Evolutionary conservation across 441 rosid genomes (phyloP).

Genomic region (Aquilaria agallochum): DNA sequence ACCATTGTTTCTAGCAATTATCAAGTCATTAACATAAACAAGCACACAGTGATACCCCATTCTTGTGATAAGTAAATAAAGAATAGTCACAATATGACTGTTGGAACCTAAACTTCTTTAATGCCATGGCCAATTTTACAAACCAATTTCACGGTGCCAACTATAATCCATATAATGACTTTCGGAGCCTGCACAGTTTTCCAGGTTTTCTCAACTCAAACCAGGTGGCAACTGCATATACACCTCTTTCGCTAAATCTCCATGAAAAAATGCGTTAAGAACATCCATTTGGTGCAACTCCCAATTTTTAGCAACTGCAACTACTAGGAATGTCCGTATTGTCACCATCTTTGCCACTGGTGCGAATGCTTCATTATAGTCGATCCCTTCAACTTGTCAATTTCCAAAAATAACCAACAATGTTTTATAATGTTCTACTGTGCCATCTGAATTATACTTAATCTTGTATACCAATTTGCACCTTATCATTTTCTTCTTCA

Average conservation of each 20-base stretch:
- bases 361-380: background rate
- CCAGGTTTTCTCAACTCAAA: background rate
- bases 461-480: conserved; percentile 1
- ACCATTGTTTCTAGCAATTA: background rate
- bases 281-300: background rate
- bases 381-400: background rate
- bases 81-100: conserved; percentile 4
- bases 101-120: background rate
- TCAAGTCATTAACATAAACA: conserved; percentile 12
- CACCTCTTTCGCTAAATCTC: too few species aligned
- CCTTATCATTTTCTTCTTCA: background rate
- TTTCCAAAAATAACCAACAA: background rate
- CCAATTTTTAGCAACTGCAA: background rate
- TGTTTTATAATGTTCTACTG: background rate
- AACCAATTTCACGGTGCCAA: conserved; percentile 7
- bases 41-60: background rate
- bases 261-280: too few species aligned
- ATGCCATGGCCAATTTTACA: background rate
- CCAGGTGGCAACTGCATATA: too few species aligned
- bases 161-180: conserved; percentile 6
- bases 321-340: background rate
- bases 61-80: background rate
- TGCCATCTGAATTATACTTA: background rate
- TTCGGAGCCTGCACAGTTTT: background rate
- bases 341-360: background rate